Percentiles rank a stretch among this genome's conserved stretches.
These are phyloP conservation scores for Calonectria naviculata DNA, from an alignment of 2,329 filamentous ascomycete species.

Conservation along the genomic window DNA sequence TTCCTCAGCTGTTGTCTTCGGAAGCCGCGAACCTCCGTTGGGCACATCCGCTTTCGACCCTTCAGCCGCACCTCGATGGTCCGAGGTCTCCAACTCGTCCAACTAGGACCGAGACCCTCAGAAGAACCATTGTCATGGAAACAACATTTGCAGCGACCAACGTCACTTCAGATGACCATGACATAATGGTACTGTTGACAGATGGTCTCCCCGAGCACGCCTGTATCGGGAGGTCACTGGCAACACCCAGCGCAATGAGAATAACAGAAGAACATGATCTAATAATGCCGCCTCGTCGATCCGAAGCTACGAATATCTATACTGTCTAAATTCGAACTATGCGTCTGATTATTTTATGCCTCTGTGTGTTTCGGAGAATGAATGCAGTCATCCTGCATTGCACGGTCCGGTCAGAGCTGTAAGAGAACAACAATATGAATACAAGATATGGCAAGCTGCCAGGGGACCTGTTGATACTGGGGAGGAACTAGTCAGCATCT, in stretches of 20 bases:
- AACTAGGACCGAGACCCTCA: not conserved
- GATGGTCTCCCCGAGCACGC: not conserved
- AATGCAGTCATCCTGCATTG: not conserved
- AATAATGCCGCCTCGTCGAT: not conserved
- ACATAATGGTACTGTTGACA: not conserved
- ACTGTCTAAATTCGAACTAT: not conserved
- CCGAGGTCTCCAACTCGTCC: not conserved
- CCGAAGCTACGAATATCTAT: not conserved
- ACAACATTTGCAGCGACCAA: not conserved
- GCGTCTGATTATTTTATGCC: not conserved
- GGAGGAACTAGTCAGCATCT: too few relatives aligned
- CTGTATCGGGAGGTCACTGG: not conserved
- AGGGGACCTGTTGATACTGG: too few relatives aligned
- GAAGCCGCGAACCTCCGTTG: constrained; percentile 34
- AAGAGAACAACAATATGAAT: too few relatives aligned
- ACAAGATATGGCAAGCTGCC: too few relatives aligned
- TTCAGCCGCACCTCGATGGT: constrained; percentile 35
- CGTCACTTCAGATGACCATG: not conserved
- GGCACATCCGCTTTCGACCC: constrained; percentile 35
- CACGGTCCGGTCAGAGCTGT: too few relatives aligned
- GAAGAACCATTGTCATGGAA: not conserved
- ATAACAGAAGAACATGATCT: not conserved
- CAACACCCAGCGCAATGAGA: not conserved
- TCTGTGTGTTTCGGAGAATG: not conserved
- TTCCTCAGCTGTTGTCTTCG: constrained; percentile 8